phyloP scores from a whole-genome alignment of 2,329 filamentous ascomycete species.

The Fusarium liriodendri region DNA sequence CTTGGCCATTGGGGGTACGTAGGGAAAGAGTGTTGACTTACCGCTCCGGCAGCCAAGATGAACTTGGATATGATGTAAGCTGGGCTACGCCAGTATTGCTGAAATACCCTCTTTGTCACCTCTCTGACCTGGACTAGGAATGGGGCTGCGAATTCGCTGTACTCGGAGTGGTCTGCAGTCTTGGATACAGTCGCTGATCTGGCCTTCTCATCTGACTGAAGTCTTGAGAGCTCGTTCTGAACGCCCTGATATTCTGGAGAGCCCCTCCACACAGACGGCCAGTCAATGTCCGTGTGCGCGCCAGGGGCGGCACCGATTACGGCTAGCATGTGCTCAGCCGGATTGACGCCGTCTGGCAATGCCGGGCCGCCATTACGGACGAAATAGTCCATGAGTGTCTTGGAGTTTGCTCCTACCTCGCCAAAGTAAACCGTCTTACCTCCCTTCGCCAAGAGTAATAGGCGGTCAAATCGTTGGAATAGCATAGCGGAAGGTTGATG shows the following conservation, averaged over 20 bases:
- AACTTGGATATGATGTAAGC: too few relatives aligned
- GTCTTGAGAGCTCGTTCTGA: conserved; percentile 45
- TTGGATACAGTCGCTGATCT: too few relatives aligned
- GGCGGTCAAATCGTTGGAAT: conserved; percentile 53
- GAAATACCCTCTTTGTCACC: too few relatives aligned
- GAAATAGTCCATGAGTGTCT: conserved; percentile 69
- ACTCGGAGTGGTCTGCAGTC: too few relatives aligned
- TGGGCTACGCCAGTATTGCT: too few relatives aligned
- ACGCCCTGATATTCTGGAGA: conserved; percentile 47
- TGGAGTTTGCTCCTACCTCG: conserved; percentile 68
- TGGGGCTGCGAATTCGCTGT: too few relatives aligned
- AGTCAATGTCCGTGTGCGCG: conserved; percentile 56
- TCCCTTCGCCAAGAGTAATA: conserved; percentile 67
- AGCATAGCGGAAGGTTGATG: conserved; percentile 55
- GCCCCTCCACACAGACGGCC: conserved; percentile 50
- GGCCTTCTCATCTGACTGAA: too few relatives aligned
- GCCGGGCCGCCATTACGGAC: conserved; percentile 68
- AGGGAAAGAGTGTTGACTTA: too few relatives aligned
- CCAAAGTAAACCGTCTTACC: conserved; percentile 75
- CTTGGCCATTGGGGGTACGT: too few relatives aligned
- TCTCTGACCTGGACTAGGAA: too few relatives aligned
- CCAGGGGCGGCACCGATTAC: conserved; percentile 59
- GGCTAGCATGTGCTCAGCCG: conserved; percentile 75
- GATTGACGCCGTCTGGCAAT: conserved; percentile 68
- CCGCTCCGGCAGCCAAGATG: too few relatives aligned